phyloP scores from a whole-genome alignment of 2,329 filamentous ascomycete genomes.

The Amauroascus niger region DNA sequence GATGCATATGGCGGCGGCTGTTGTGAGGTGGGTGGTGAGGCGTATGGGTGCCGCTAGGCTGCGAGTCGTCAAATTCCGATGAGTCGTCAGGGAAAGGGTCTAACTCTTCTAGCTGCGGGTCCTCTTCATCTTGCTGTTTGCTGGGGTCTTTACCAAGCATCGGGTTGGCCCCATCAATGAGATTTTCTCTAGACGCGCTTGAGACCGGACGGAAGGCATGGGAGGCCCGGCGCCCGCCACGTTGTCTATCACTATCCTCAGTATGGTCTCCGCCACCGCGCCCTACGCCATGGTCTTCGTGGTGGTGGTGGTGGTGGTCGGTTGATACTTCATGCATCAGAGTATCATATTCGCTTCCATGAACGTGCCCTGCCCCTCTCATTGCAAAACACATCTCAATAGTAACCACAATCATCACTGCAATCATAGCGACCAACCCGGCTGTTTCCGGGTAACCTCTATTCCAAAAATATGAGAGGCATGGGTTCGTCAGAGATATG shows the following conservation, averaged over 20 bases:
- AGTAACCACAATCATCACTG: conserved; percentile 70
- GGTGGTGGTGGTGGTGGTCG: neutral
- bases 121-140: conserved; percentile 44
- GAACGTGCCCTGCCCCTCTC: conserved; percentile 51
- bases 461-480: conserved; percentile 69
- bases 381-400: conserved; percentile 85
- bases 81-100: conserved; percentile 24
- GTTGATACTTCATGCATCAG: conserved; percentile 26
- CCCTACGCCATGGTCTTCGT: conserved; percentile 9
- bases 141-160: conserved; percentile 13
- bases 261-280: conserved; percentile 11
- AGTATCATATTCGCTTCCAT: conserved; percentile 45
- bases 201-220: neutral
- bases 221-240: neutral
- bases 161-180: conserved; percentile 18
- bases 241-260: neutral
- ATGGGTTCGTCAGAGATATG: conserved; percentile 51
- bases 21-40: neutral
- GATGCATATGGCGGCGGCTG: conserved; percentile 10
- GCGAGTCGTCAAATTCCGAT: conserved; percentile 9
- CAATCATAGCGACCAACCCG: conserved; percentile 70
- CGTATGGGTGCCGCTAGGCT: neutral
- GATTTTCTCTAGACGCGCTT: conserved; percentile 14
- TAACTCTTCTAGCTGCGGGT: conserved; percentile 51
- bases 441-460: conserved; percentile 68